A percentile compares a stretch with the other conserved stretches of the same genome.
These are phyloP conservation scores for Mentha longifolia DNA, from an alignment of 257 asterid genomes.

Conservation along the genomic window DNA sequence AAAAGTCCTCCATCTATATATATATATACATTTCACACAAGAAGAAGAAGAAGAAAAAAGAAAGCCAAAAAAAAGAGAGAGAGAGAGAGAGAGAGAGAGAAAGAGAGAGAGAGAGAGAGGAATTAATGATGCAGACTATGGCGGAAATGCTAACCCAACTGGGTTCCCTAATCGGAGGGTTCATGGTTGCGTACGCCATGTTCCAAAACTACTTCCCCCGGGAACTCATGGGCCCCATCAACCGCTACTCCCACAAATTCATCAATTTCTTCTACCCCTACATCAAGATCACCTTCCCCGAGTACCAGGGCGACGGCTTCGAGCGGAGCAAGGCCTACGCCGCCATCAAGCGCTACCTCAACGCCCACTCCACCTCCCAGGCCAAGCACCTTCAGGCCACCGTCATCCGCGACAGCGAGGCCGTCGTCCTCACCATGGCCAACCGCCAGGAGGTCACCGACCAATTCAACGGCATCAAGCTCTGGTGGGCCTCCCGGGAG, in stretches of 20 bases:
- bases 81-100: too few species aligned
- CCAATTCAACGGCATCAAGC: conserved; percentile 43
- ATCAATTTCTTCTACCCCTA: conserved; percentile 39
- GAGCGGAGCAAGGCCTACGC: too few species aligned
- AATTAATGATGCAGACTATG: too few species aligned
- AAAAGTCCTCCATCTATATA: too few species aligned
- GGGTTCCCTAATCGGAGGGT: conserved; percentile 37
- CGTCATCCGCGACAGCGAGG: conserved; percentile 48
- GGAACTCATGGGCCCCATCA: conserved; percentile 36
- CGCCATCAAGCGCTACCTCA: conserved; percentile 54
- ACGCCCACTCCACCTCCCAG: too few species aligned
- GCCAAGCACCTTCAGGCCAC: too few species aligned
- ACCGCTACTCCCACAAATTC: conserved; percentile 28
- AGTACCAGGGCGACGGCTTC: conserved; percentile 40
- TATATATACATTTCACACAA: too few species aligned
- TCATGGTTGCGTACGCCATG: conserved; percentile 45
- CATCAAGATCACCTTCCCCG: conserved; percentile 47
- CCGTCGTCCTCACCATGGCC: conserved; percentile 60
- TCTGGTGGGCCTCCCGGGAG: conserved; percentile 69
- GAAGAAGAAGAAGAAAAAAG: too few species aligned
- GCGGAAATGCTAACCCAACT: conserved; percentile 37
- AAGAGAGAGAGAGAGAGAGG: too few species aligned
- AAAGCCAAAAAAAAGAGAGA: too few species aligned
- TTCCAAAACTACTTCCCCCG: conserved; percentile 52
- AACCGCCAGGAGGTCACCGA: conserved; percentile 63